phyloP scores from a whole-genome alignment of 192 early-diverging fungal genomes.

The Chytriomyces sp. region DNA sequence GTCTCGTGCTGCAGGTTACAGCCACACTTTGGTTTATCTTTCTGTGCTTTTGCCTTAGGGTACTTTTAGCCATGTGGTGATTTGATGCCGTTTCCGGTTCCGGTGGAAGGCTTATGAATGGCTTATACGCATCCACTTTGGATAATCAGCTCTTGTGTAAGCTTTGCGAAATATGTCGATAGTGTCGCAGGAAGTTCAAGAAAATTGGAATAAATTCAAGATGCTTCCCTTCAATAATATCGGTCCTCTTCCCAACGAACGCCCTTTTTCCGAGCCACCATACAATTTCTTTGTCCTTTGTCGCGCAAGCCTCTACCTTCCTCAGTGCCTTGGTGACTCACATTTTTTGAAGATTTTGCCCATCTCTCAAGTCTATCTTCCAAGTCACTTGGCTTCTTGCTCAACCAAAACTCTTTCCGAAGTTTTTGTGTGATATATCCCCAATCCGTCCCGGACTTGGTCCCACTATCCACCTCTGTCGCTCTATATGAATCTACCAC shows the following conservation, averaged over 20 bases:
- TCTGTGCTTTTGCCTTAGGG: no score
- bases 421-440: background rate
- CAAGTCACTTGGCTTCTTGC: constrained; percentile 4
- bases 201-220: no score
- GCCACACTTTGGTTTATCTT: no score
- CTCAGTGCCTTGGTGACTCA: background rate
- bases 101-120: no score
- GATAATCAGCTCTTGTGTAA: no score
- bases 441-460: background rate
- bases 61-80: no score
- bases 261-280: constrained; percentile 1
- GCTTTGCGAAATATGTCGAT: no score
- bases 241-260: constrained; percentile 20
- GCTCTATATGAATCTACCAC: constrained; percentile 1
- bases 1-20: no score
- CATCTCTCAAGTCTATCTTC: background rate
- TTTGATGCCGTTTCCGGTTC: no score
- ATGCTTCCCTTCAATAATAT: constrained; percentile 15
- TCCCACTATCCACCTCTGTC: background rate
- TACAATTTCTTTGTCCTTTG: background rate
- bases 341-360: background rate
- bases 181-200: no score
- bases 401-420: constrained; percentile 26
- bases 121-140: no score
- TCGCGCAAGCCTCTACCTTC: background rate